These are phyloP conservation scores for Hypocreales sp. DNA, from an alignment of 2,329 filamentous ascomycete genomes.

Conservation along the genomic window DNA sequence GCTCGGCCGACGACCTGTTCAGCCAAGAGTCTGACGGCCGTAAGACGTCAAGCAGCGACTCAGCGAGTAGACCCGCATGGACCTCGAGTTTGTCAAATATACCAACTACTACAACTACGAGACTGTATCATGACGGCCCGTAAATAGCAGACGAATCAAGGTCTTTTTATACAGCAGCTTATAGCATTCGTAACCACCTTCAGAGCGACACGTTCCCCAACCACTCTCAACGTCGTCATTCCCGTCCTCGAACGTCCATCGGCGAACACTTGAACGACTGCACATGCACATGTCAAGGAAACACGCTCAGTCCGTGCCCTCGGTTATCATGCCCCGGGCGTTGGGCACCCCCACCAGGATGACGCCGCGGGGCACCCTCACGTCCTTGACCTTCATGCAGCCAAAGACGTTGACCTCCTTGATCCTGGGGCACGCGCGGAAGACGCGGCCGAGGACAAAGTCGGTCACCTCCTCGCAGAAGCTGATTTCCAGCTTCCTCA, in stretches of 20 bases:
- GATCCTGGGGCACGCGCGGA: conserved; percentile 45
- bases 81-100: conserved; percentile 14
- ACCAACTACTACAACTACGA: conserved; percentile 2
- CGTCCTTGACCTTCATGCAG: conserved; percentile 44
- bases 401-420: conserved; percentile 47
- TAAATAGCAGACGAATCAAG: too few species aligned
- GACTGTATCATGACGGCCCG: too few species aligned
- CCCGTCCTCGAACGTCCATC: too few species aligned
- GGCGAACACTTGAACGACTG: too few species aligned
- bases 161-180: too few species aligned
- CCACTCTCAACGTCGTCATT: too few species aligned
- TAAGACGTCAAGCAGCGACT: conserved; percentile 22
- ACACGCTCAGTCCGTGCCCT: too few species aligned
- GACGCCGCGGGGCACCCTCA: conserved; percentile 36
- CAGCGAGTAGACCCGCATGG: conserved; percentile 18
- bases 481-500: conserved; percentile 60
- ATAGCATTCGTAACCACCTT: too few species aligned
- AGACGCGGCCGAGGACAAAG: conserved; percentile 46
- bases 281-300: too few species aligned
- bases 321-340: conserved; percentile 43
- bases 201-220: too few species aligned
- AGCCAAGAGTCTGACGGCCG: too few species aligned
- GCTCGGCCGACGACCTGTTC: conserved; percentile 7
- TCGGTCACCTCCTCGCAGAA: conserved; percentile 59
- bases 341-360: conserved; percentile 44